Base-by-base conservation (phyloP, 2,329 filamentous ascomycete genomes). In the Sphaerulina populicola region DNA sequence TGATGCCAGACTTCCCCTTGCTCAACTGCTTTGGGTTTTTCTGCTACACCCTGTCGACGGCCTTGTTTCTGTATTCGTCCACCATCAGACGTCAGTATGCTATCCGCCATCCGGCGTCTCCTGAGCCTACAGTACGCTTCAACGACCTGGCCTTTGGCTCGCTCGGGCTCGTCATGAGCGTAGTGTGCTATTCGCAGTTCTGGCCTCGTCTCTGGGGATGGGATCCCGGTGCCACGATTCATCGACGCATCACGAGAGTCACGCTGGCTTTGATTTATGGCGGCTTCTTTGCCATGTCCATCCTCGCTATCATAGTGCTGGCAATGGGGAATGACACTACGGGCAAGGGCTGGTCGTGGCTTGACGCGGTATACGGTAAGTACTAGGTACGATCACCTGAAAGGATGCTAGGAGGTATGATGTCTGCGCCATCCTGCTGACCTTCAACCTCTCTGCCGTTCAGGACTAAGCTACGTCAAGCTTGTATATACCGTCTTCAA, bases 131-230 rank as follows among this genome's bases (percentile, higher is more conserved):
- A 0, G 90, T 95, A 29, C 81, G 85, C 49, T 80, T 88, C 70
- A 97, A 97, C 71, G 93, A 98, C 71, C 77, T 97, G 53, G 80
- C 82, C 11, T 97, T 97, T 67, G 89, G 90, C 12, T 73, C 81
- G 2, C 90, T 97, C 71, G 91, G 86, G 31, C 74, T 88, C 12
- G 56, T 89, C 8, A 71, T 94, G 56, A 88, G 83, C 60, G 61
- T 79, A 39, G 66, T 96, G 49, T 80, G 82, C n/a, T 83, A 85
- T 55, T 86, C 81, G 44, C 91, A 96, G 68, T 85, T 94, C 62
- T 80, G 78, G 60, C 78, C 82, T 2, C 61, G 64, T 1, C 68
- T 88, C 9, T 97, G 91, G 90, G 80, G 83, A 0, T 94, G 94
- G 65, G 73, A 78, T 38, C 78, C 78, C 11, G 48, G 46, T 12